phyloP scores from a whole-genome alignment of 2,329 filamentous ascomycete genomes.

The Verticillium dahliae region DNA sequence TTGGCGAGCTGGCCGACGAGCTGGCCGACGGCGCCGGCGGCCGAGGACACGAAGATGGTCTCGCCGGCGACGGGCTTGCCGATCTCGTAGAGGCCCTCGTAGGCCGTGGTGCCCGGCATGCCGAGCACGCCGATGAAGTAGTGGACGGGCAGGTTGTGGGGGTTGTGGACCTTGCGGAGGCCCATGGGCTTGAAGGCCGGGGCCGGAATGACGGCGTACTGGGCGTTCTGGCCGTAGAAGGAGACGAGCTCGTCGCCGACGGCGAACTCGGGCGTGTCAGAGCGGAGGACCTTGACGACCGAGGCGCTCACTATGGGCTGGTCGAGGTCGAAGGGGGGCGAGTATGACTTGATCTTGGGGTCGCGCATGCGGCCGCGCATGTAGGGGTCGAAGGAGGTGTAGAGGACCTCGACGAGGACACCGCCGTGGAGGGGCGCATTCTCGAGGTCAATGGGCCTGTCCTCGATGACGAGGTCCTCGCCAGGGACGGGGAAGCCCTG shows the following conservation, averaged over 20 bases:
- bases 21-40: slow-evolving; percentile 76
- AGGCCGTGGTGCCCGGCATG: slow-evolving; percentile 59
- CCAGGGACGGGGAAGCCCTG: slow-evolving; percentile 61
- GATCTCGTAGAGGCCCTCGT: slow-evolving; percentile 61
- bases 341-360: slow-evolving; percentile 59
- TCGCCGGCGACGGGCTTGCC: slow-evolving; percentile 59
- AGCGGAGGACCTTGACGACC: slow-evolving; percentile 66
- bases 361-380: slow-evolving; percentile 73
- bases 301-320: slow-evolving; percentile 58
- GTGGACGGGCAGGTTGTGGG: slow-evolving; percentile 56
- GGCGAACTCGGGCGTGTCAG: slow-evolving; percentile 48
- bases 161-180: slow-evolving; percentile 51
- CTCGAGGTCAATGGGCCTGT: slow-evolving; percentile 59
- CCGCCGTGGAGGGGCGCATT: slow-evolving; percentile 56
- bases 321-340: slow-evolving; percentile 53
- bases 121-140: slow-evolving; percentile 66
- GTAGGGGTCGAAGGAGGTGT: slow-evolving; percentile 78
- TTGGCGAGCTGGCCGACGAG: slow-evolving; percentile 80
- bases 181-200: slow-evolving; percentile 3
- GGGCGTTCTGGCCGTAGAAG: slow-evolving; percentile 50
- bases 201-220: slow-evolving; percentile 45
- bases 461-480: slow-evolving; percentile 63
- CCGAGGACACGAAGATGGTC: slow-evolving; percentile 76
- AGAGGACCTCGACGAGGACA: slow-evolving; percentile 62
- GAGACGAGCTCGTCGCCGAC: slow-evolving; percentile 37